phyloP scores from a whole-genome alignment of 73 alveolate species.

The Paramecium biaurelia region DNA sequence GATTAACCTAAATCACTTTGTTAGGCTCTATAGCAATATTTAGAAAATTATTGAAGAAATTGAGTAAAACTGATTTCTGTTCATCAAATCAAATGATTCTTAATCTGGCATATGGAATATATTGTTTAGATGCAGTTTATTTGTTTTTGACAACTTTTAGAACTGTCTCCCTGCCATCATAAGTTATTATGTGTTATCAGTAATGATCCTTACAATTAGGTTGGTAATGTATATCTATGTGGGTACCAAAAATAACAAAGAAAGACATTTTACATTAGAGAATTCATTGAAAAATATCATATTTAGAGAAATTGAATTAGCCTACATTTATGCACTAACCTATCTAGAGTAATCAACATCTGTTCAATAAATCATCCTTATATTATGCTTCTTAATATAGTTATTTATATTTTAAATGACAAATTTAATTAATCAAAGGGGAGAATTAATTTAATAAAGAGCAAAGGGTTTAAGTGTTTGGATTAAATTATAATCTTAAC shows the following conservation, averaged over 20 bases:
- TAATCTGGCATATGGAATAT: background rate
- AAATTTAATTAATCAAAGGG: background rate
- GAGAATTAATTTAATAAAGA: background rate
- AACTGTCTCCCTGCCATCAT: background rate
- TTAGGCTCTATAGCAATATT: background rate
- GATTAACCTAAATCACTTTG: background rate
- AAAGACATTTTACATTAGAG: background rate
- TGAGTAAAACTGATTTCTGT: background rate
- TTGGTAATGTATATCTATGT: conserved; percentile 32
- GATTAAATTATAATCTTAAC: background rate
- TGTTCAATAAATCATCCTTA: background rate
- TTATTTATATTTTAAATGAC: background rate
- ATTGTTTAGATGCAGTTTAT: conserved; percentile 37
- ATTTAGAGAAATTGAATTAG: conserved; percentile 4
- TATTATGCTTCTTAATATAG: background rate
- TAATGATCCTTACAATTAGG: background rate
- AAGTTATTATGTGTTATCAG: conserved; percentile 31
- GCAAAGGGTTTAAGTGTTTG: conserved; percentile 49
- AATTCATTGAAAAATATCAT: background rate
- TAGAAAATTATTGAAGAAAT: conserved; percentile 20
- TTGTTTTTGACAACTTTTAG: background rate
- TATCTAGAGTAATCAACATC: background rate
- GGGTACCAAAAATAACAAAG: background rate
- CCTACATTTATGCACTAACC: background rate
- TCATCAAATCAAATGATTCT: background rate